Evolutionary conservation across 2,329 filamentous ascomycete genomes (phyloP).

Genomic region (Apiospora malaysiana): DNA sequence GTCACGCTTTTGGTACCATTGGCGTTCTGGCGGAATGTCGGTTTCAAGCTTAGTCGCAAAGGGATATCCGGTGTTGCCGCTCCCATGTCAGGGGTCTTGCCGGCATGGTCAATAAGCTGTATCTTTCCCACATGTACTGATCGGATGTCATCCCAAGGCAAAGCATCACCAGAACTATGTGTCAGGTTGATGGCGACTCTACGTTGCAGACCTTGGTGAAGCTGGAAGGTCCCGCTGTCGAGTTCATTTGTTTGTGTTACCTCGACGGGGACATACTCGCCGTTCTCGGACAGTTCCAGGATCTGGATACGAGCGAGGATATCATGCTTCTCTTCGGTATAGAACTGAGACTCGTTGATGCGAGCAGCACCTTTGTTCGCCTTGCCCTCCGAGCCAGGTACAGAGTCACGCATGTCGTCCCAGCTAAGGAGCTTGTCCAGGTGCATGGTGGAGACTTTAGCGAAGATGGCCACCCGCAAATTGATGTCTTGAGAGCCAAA

Average conservation of each 20-base stretch:
- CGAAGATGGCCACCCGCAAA: slow-evolving; percentile 88
- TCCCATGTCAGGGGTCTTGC: slow-evolving; percentile 82
- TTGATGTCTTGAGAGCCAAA: slow-evolving; percentile 76
- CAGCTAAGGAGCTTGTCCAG: slow-evolving; percentile 96
- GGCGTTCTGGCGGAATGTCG: slow-evolving; percentile 81
- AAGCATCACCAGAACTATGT: slow-evolving; percentile 84
- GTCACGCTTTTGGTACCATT: slow-evolving; percentile 90
- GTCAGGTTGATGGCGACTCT: slow-evolving; percentile 87
- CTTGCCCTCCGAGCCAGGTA: slow-evolving; percentile 62
- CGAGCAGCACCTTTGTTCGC: slow-evolving; percentile 66
- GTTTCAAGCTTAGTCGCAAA: slow-evolving; percentile 78
- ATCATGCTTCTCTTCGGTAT: slow-evolving; percentile 91
- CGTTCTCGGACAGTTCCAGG: slow-evolving; percentile 88
- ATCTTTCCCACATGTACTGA: slow-evolving; percentile 80
- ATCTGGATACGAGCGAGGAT: slow-evolving; percentile 88
- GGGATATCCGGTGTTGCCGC: slow-evolving; percentile 74
- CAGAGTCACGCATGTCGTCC: slow-evolving; percentile 94
- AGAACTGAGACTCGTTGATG: slow-evolving; percentile 91
- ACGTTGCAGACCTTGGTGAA: slow-evolving; percentile 93
- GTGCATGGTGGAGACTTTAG: slow-evolving; percentile 89
- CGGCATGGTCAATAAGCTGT: slow-evolving; percentile 81
- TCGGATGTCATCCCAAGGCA: slow-evolving; percentile 87
- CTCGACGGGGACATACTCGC: slow-evolving; percentile 90
- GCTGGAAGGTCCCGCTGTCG: slow-evolving; percentile 89
- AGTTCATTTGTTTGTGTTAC: slow-evolving; percentile 85